Evolutionary conservation across 768 basidiomycete genomes (phyloP).

Genomic region (Suillus hirtellus): DNA sequence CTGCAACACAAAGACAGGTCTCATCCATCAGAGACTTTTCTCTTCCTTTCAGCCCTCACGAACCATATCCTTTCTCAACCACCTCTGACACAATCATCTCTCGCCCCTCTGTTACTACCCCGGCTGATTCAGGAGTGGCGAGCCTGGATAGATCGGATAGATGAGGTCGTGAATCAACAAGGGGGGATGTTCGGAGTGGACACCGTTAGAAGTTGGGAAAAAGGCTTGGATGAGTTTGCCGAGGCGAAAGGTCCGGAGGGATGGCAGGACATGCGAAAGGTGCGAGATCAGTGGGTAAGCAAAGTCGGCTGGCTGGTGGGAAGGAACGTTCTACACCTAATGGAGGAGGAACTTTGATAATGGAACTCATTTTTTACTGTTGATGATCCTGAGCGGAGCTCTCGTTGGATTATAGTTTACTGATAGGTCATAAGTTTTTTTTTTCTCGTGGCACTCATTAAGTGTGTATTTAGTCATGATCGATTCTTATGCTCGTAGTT

Average conservation of each 20-base stretch:
- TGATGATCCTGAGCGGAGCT: conserved; percentile 10
- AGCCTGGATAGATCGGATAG: conserved; percentile 72
- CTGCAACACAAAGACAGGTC: conserved; percentile 61
- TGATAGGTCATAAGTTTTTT: neutral
- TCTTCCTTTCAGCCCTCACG: conserved; percentile 68
- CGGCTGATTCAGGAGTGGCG: conserved; percentile 75
- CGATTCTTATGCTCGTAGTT: neutral
- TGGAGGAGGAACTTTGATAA: conserved; percentile 31
- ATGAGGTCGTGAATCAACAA: conserved; percentile 66
- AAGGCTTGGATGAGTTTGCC: conserved; percentile 65
- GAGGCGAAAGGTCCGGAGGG: conserved; percentile 47
- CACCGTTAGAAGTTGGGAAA: conserved; percentile 67
- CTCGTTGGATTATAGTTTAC: conserved; percentile 8
- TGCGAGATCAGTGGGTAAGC: conserved; percentile 66
- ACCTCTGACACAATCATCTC: conserved; percentile 57
- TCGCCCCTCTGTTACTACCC: conserved; percentile 58
- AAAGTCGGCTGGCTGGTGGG: conserved; percentile 83
- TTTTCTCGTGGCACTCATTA: conserved; percentile 1
- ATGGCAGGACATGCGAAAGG: conserved; percentile 41
- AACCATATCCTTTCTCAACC: conserved; percentile 70
- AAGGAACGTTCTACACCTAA: conserved; percentile 30
- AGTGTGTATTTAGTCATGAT: conserved; percentile 6
- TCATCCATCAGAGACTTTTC: conserved; percentile 74
- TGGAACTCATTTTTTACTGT: conserved; percentile 7
- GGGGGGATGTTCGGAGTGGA: conserved; percentile 82